Conservation (phyloP, 1,139 yeast species). For the Saccharomyces hybrid region DNA sequence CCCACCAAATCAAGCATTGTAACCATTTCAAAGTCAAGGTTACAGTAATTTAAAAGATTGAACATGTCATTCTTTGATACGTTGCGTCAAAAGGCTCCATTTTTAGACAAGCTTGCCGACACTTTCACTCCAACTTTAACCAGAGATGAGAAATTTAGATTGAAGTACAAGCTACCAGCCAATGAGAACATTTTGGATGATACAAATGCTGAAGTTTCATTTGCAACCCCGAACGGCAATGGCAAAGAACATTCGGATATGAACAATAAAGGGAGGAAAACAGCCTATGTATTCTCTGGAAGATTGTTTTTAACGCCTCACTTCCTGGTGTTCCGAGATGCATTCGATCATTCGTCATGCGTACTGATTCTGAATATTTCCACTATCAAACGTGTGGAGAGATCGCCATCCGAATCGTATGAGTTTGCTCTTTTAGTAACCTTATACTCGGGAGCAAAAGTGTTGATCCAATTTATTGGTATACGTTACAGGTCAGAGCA, state of each 20-base stretch:
- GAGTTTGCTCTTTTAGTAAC: constrained; percentile 72
- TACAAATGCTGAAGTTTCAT: constrained; percentile 59
- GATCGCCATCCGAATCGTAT: constrained; percentile 67
- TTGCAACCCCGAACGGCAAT: constrained; percentile 36
- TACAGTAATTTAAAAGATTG: not conserved
- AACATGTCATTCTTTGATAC: constrained; percentile 46
- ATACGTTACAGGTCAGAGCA: constrained; percentile 70
- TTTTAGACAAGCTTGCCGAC: constrained; percentile 36
- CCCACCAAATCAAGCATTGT: not conserved
- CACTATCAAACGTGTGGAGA: constrained; percentile 75
- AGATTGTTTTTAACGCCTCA: constrained; percentile 63
- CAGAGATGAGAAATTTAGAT: constrained; percentile 63
- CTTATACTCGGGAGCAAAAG: constrained; percentile 57
- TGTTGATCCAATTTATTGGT: constrained; percentile 71
- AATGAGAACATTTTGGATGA: constrained; percentile 60
- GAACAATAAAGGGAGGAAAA: constrained; percentile 11
- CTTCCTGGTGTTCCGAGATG: constrained; percentile 66
- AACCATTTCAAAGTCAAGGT: not conserved
- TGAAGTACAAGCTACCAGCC: constrained; percentile 61
- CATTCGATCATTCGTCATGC: constrained; percentile 61
- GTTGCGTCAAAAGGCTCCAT: constrained; percentile 43
- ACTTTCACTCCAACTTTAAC: constrained; percentile 31
- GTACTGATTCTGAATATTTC: constrained; percentile 66
- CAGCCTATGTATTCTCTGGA: constrained; percentile 43
- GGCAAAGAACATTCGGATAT: not conserved